These are phyloP conservation scores for Sporothrix brunneoviolacea DNA, from an alignment of 2,329 filamentous ascomycete species.

Conservation along the genomic window DNA sequence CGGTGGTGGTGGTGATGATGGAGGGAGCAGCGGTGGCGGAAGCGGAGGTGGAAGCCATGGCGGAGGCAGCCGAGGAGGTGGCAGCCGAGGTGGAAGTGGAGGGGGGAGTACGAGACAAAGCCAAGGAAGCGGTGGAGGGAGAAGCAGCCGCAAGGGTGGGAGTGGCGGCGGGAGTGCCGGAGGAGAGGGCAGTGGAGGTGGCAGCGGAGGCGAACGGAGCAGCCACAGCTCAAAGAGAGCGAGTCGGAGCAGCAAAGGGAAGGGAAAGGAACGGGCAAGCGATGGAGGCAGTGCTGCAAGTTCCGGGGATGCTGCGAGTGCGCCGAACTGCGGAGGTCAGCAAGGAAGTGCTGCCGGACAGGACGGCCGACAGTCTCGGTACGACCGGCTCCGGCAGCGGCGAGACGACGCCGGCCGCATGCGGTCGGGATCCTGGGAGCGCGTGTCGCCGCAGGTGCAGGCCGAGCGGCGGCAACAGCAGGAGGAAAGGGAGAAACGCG, in stretches of 20 bases:
- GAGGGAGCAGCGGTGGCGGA: no score
- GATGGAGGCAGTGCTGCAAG: neutral
- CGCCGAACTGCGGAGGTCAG: no score
- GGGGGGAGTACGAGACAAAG: neutral
- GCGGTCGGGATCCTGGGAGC: constrained; percentile 12
- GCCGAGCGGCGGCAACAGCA: neutral
- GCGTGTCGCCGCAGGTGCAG: constrained; percentile 12
- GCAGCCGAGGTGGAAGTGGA: no score
- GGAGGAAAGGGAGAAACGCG: neutral
- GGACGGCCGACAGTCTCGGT: neutral
- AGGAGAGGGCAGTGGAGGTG: neutral
- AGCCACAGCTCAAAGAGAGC: neutral
- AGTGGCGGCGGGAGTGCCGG: neutral
- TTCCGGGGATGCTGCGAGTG: no score
- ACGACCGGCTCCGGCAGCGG: neutral
- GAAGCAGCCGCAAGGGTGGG: neutral
- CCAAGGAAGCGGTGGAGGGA: neutral
- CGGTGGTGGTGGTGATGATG: neutral
- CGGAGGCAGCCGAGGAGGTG: no score
- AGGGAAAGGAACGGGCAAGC: neutral
- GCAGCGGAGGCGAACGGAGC: neutral
- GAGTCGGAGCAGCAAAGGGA: neutral
- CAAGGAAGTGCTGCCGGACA: neutral
- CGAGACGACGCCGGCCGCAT: constrained; percentile 10
- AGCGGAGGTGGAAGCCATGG: no score